Evolutionary conservation across 2,329 filamentous ascomycete genomes (phyloP), one percentile per base, ranked within the genome.

Genomic region (Cladosporium sp.): DNA sequence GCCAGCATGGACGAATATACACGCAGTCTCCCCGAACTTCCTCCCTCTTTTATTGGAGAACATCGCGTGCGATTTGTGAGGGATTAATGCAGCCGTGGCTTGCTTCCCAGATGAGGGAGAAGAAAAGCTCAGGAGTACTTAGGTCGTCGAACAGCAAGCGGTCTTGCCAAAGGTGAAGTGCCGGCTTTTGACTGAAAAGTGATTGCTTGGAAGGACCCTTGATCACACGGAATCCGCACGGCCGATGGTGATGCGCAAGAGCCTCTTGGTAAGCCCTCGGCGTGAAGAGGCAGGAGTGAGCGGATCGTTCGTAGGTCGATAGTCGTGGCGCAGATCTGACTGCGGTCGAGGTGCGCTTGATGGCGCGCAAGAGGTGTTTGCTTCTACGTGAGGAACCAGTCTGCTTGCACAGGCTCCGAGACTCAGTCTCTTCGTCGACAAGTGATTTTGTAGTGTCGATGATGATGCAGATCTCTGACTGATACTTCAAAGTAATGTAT

Each of bases 1-100:
- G 33, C 93, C 93, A 35, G 92, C 93, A 70, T 98, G 93, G 42
- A 98, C 85, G 69, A 95, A 97, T 49, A 98, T 92, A 54, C 89
- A 90, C 53, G 83, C 83, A 9, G 83, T 72, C 58, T 80, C 74
- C 28, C 70, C 67, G 41, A 64, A 62, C 58, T 74, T 70, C 14
- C 68, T 68, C 43, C 65, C 61, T 48, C 67, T 65, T 56, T 64
- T 70, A 56, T 63, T 63, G 49, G 62, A 61, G 48, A 73, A 72
- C 64, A 75, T 75, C 46, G 66, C 38, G 46, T 9, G n/a, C 35
- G 13, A 43, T 14, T 18, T 35, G 35, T n/a, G 16, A 34, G 9
- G 19, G 43, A 22, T 19, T 31, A 18, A 44, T 7, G 11, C 22
- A 19, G n/a, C 42, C 42, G 31, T 33, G 42, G 9, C 18, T 18